phyloP scores from a whole-genome alignment of 108 stramenopile genomes.

The Epithemia pelagica region DNA sequence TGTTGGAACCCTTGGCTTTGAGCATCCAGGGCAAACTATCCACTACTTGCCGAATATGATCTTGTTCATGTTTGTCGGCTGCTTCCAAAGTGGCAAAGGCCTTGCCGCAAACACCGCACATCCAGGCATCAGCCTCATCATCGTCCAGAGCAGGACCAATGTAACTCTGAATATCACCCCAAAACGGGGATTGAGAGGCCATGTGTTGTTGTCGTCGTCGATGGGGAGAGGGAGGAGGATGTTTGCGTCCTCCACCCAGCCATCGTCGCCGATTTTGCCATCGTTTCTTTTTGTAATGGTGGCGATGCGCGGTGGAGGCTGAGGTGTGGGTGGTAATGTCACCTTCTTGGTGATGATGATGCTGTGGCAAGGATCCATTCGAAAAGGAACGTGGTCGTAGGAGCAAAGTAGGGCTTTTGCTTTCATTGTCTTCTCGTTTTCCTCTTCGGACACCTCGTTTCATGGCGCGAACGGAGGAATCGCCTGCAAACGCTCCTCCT shows the following conservation, averaged over 20 bases:
- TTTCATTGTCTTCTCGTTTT: slow-evolving; percentile 9
- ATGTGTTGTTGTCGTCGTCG: not conserved
- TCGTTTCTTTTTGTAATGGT: not conserved
- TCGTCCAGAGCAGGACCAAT: slow-evolving; percentile 4
- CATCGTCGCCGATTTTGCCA: not conserved
- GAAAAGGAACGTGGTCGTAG: no score
- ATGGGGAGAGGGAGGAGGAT: not conserved
- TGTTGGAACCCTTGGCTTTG: not conserved
- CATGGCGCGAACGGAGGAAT: slow-evolving; percentile 8
- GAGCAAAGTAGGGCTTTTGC: no score
- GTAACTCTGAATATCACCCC: not conserved
- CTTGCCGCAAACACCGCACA: slow-evolving; percentile 66
- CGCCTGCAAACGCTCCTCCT: not conserved
- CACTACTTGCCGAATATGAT: slow-evolving; percentile 40
- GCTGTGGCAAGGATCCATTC: not conserved
- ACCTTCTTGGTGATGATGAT: not conserved
- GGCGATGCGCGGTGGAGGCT: not conserved
- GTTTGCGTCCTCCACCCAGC: not conserved
- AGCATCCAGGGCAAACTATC: slow-evolving; percentile 20
- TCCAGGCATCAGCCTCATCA: slow-evolving; percentile 43
- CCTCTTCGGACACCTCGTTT: slow-evolving; percentile 3
- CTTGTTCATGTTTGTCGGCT: slow-evolving; percentile 52
- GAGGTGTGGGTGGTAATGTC: not conserved
- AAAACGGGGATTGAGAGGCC: not conserved
- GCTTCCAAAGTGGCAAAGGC: slow-evolving; percentile 45